A percentile compares a stretch with the other conserved stretches of the same genome.
Conservation (phyloP, 1,284 basidiomycete species). For the Agroathelia rolfsii region DNA sequence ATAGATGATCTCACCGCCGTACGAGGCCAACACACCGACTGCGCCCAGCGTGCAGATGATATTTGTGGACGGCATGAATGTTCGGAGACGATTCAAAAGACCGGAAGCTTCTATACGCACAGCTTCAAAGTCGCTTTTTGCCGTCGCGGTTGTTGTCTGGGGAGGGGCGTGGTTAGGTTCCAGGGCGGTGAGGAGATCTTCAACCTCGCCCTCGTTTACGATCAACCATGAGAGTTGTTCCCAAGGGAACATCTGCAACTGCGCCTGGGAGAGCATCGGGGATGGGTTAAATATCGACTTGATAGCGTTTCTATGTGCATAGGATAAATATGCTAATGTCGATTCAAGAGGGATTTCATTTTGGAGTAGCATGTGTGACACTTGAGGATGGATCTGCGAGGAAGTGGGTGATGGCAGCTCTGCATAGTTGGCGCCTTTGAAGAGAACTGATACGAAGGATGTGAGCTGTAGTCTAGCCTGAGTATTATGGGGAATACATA, state of each 20-base stretch:
- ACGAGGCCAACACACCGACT: conserved; percentile 31
- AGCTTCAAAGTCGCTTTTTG: too few relatives aligned
- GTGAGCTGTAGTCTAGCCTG: not conserved
- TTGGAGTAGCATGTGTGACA: conserved; percentile 42
- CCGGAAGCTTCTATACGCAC: too few relatives aligned
- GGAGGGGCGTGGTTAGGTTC: conserved; percentile 6
- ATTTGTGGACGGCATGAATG: conserved; percentile 16
- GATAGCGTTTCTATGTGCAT: conserved; percentile 11
- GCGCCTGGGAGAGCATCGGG: conserved; percentile 30
- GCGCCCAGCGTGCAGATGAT: conserved; percentile 47
- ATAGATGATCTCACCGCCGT: conserved; percentile 21
- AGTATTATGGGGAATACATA: conserved; percentile 16
- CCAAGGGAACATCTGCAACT: conserved; percentile 38
- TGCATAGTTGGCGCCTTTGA: conserved; percentile 44
- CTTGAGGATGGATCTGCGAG: conserved; percentile 19
- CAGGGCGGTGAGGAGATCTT: conserved; percentile 23
- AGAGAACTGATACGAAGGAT: conserved; percentile 31
- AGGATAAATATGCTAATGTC: conserved; percentile 28
- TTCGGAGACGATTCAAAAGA: too few relatives aligned
- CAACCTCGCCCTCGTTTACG: conserved; percentile 42
- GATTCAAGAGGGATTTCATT: conserved; percentile 42
- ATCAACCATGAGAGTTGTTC: conserved; percentile 39
- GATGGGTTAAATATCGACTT: conserved; percentile 44
- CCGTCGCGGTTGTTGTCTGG: too few relatives aligned
- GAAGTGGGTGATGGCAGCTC: conserved; percentile 16